Evolutionary conservation across 2,329 filamentous ascomycete species (phyloP).

Genomic region (Curvularia sp.): DNA sequence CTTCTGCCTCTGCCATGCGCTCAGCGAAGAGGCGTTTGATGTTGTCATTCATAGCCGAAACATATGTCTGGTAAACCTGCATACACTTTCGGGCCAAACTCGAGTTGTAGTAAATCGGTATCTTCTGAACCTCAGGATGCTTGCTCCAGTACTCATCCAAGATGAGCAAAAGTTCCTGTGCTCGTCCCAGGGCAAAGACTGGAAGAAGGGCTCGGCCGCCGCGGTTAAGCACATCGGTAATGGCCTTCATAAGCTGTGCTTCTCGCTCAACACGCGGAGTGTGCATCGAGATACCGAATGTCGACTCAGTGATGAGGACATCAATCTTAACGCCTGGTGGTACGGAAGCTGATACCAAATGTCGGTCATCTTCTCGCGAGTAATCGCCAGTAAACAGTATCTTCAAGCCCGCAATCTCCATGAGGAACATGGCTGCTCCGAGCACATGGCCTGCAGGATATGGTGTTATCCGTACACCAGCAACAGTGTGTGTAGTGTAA

Average conservation of each 20-base stretch:
- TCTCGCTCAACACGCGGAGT: conserved; percentile 90
- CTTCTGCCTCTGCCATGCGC: conserved; percentile 88
- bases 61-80: conserved; percentile 98
- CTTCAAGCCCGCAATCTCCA: conserved; percentile 95
- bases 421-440: conserved; percentile 96
- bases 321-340: conserved; percentile 90
- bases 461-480: conserved; percentile 93
- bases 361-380: conserved; percentile 91
- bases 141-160: conserved; percentile 96
- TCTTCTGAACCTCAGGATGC: conserved; percentile 85
- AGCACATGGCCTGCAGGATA: conserved; percentile 98
- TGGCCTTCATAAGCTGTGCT: conserved; percentile 91
- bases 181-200: conserved; percentile 91
- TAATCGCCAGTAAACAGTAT: conserved; percentile 99
- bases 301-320: conserved; percentile 96
- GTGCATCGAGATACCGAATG: conserved; percentile 94
- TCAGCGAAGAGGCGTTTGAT: conserved; percentile 95
- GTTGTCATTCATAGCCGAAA: conserved; percentile 98
- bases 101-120: conserved; percentile 96
- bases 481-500: conserved; percentile 96
- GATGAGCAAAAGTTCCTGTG: conserved; percentile 92
- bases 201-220: conserved; percentile 93
- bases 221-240: conserved; percentile 87
- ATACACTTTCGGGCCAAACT: conserved; percentile 96
- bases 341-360: conserved; percentile 92